phyloP scores from a whole-genome alignment of 805 yeast genomes.

The Wickerhamiella bombiphila region DNA sequence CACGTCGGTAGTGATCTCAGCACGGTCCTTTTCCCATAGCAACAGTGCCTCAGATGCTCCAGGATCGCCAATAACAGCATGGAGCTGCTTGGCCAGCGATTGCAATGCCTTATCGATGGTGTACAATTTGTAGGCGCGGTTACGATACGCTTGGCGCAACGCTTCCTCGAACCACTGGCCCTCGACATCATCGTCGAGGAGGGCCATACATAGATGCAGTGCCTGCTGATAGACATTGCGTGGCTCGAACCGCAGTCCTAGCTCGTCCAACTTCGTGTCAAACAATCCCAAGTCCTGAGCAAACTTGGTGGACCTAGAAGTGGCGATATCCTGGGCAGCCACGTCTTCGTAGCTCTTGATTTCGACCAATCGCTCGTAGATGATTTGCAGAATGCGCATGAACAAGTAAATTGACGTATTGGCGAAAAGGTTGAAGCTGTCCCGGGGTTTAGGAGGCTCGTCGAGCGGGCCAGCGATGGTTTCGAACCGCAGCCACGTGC shows the following conservation, averaged over 20 bases:
- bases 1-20: conserved; percentile 48
- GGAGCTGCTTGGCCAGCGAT: conserved; percentile 71
- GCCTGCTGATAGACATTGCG: conserved; percentile 49
- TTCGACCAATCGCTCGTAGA: conserved; percentile 68
- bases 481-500: conserved; percentile 19
- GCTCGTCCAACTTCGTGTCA: conserved; percentile 64
- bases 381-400: conserved; percentile 67
- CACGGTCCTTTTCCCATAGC: conserved; percentile 71
- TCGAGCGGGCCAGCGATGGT: conserved; percentile 15
- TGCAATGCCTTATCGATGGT: conserved; percentile 88
- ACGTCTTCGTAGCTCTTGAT: conserved; percentile 54
- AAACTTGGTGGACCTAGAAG: conserved; percentile 35
- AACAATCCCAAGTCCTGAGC: conserved; percentile 76
- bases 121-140: conserved; percentile 81
- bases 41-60: conserved; percentile 68
- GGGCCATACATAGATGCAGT: conserved; percentile 53
- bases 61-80: conserved; percentile 62
- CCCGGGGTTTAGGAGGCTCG: conserved; percentile 20
- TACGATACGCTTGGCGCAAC: conserved; percentile 84
- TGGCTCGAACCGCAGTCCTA: conserved; percentile 51
- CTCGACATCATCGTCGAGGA: conserved; percentile 82
- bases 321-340: conserved; percentile 59
- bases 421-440: conserved; percentile 63
- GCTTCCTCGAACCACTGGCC: conserved; percentile 93
- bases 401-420: conserved; percentile 82